Base-by-base conservation (phyloP, 331 rosid species). In the Rosa hybrid region DNA sequence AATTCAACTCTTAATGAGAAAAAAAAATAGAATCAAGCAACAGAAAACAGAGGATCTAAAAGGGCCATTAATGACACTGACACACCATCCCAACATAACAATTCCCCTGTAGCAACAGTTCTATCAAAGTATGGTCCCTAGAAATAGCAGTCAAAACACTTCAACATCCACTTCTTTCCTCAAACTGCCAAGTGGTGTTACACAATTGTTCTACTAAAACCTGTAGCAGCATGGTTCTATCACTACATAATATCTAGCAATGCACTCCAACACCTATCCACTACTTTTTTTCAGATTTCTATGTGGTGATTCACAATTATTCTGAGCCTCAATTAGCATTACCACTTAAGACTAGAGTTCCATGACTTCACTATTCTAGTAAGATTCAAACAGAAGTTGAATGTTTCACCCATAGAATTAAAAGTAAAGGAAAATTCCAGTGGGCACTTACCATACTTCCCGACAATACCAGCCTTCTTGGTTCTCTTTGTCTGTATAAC, bases 381-480 rank as follows among this genome's bases (percentile, higher is more conserved):
- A 5, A 53, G 8, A 53, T 5, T 3, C 77, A 38, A 25, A 62
- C 53, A n/a, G 11, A 16, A 69, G 9, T 14, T 41, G 20, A 42
- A 48, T 39, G 23, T 38, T 23, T 44, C 69, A 63, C 30, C 17
- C 25, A 6, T 21, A 44, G 39, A 41, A 16, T 8, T 45, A 30
- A 68, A 25, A 38, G 2, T 1, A 41, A 13, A 39, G 68, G 8
- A 39, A n/a, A 11, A 17, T 0, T 17, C 0, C 1, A 12, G 4
- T 0, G 0, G 13, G 68, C 23, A 83, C 94, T 23, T 86, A 90
- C 94, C 94, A 45, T 90, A 90, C 82, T 88, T 90, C n/a, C 94
- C 91, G 60, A 90, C 94, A 23, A 90, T 86, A 71, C 94, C 94
- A 0, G 90, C 91, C 91, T 88, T 88, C 91, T 90, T 90, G 83